A percentile compares a stretch with the other conserved stretches of the same genome.
phyloP scores from a whole-genome alignment of 1,139 yeast genomes.

The Hyphopichia khmerensis region DNA sequence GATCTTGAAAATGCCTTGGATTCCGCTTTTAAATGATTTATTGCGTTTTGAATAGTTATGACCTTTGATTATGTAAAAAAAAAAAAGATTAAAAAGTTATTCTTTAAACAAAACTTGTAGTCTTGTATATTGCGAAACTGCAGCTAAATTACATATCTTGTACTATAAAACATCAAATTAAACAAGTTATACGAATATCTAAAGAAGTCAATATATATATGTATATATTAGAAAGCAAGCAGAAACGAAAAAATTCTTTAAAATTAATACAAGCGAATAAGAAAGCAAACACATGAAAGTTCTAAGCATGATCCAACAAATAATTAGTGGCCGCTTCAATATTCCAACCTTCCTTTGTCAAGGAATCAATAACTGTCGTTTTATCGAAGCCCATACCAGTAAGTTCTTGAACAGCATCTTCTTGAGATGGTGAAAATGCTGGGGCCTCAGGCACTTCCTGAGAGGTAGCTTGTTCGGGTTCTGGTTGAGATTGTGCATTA shows the following conservation, averaged over 20 bases:
- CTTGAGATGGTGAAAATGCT: constrained; percentile 7
- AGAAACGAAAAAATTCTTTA: neutral
- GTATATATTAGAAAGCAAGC: neutral
- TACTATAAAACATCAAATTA: neutral
- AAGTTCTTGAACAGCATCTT: constrained; percentile 58
- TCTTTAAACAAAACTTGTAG: too few species aligned
- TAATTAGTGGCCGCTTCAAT: constrained; percentile 83
- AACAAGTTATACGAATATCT: neutral
- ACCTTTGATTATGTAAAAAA: neutral
- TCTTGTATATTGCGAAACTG: too few species aligned
- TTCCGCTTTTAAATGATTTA: constrained; percentile 1
- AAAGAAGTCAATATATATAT: too few species aligned
- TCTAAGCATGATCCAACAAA: constrained; percentile 65
- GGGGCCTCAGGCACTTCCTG: neutral
- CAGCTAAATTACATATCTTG: too few species aligned
- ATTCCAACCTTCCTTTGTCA: constrained; percentile 69
- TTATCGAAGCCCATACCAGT: constrained; percentile 87
- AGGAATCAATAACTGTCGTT: constrained; percentile 64
- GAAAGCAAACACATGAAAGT: neutral
- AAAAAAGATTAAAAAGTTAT: neutral
- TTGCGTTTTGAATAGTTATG: too few species aligned
- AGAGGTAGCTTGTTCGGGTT: constrained; percentile 3
- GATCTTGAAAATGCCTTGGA: constrained; percentile 38
- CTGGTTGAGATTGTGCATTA: constrained; percentile 37
- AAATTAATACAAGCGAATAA: neutral